Evolutionary conservation across 495 filamentous ascomycete genomes (phyloP).

Genomic region (Cetradonia linearis): DNA sequence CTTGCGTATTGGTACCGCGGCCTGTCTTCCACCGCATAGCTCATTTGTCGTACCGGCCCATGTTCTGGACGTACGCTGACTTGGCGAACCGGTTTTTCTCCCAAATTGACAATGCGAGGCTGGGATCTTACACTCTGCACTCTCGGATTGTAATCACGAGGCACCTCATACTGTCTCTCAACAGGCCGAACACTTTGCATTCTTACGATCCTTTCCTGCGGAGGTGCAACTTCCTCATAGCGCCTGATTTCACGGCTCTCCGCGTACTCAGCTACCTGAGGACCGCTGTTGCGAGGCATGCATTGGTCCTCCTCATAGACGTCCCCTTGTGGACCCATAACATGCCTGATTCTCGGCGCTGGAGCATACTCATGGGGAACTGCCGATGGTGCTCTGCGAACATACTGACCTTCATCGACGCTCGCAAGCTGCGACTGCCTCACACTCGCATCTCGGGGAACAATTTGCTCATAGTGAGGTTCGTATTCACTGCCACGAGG

Average conservation of each 20-base stretch:
- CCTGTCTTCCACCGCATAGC: conserved; percentile 10
- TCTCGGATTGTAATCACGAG: conserved; percentile 37
- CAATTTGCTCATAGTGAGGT: conserved; percentile 32
- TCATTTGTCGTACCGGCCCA: conserved; percentile 8
- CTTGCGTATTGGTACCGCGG: conserved; percentile 19
- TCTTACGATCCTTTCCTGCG: conserved; percentile 46
- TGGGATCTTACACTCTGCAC: conserved; percentile 44
- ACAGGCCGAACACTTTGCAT: conserved; percentile 50
- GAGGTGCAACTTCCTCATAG: conserved; percentile 36
- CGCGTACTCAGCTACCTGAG: conserved; percentile 38
- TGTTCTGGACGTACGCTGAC: conserved; percentile 35
- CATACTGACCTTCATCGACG: conserved; percentile 38
- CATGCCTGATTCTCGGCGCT: conserved; percentile 27
- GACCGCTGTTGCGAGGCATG: conserved; percentile 26
- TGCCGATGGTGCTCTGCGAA: conserved; percentile 39
- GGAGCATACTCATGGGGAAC: conserved; percentile 37
- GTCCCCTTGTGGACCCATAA: conserved; percentile 12
- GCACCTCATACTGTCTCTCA: conserved; percentile 44
- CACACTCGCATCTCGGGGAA: conserved; percentile 31
- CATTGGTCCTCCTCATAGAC: conserved; percentile 9
- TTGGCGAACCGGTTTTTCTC: conserved; percentile 24
- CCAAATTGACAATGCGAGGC: conserved; percentile 20
- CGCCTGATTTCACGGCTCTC: conserved; percentile 30
- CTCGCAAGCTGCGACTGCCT: conserved; percentile 36
- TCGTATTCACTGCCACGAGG: conserved; percentile 41